Conservation (phyloP, 1,284 basidiomycete genomes). For the Ceratobasidium sp. region DNA sequence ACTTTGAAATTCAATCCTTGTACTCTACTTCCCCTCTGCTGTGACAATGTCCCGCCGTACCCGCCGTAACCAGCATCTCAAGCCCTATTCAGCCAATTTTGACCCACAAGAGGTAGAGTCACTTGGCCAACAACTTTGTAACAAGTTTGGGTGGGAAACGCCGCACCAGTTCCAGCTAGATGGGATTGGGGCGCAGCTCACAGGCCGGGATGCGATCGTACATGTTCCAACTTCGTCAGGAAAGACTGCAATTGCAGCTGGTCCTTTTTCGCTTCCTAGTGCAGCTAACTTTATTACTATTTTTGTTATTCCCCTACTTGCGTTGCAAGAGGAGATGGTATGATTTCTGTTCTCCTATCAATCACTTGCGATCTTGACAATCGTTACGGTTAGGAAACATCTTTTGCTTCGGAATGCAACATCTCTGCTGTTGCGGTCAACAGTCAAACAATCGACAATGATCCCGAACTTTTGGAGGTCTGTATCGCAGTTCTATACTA, state of each 20-base stretch:
- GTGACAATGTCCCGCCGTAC: background rate
- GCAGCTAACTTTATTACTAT: slow-evolving; percentile 4
- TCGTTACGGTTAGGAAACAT: background rate
- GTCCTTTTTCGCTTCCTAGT: slow-evolving; percentile 10
- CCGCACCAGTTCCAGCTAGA: slow-evolving; percentile 1
- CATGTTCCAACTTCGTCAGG: slow-evolving; percentile 19
- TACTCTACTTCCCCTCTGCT: background rate
- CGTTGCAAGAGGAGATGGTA: slow-evolving; percentile 21
- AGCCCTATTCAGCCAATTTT: background rate
- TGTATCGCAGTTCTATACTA: background rate
- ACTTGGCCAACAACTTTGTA: background rate
- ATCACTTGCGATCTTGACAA: background rate
- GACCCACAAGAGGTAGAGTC: background rate
- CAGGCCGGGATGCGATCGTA: background rate
- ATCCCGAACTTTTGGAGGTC: background rate
- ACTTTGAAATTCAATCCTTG: background rate
- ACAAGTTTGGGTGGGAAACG: slow-evolving; percentile 1
- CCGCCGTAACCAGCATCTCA: background rate
- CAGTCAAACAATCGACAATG: slow-evolving; percentile 2
- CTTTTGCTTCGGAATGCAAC: slow-evolving; percentile 4
- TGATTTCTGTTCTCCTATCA: background rate
- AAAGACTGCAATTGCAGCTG: slow-evolving; percentile 17
- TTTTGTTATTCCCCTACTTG: slow-evolving; percentile 7
- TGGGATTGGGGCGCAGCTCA: slow-evolving; percentile 8
- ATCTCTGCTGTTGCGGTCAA: slow-evolving; percentile 22